These are phyloP conservation scores for Aspergillus affinis DNA, from an alignment of 495 filamentous ascomycete species.

Conservation along the genomic window DNA sequence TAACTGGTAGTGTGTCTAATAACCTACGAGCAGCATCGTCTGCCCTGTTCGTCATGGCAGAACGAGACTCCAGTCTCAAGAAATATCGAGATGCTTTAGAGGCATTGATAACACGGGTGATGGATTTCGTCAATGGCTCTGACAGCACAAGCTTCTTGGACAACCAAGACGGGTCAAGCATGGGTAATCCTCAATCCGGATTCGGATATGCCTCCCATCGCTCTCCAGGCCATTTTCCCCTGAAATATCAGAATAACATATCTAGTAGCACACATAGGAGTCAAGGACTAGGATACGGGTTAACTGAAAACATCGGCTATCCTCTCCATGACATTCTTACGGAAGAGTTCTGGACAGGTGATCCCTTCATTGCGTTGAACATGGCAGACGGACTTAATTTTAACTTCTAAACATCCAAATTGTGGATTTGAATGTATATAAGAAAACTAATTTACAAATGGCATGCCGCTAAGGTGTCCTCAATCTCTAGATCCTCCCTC, in stretches of 20 bases:
- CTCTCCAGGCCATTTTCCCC: too few relatives aligned
- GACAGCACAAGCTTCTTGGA: too few relatives aligned
- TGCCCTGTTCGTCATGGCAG: slow-evolving; percentile 44
- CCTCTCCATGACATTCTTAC: background rate
- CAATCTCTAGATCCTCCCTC: slow-evolving; percentile 35
- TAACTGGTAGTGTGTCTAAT: slow-evolving; percentile 38
- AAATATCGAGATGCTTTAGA: slow-evolving; percentile 46
- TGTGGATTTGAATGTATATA: too few relatives aligned
- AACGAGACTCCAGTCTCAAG: slow-evolving; percentile 36
- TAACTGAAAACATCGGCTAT: background rate
- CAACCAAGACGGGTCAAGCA: too few relatives aligned
- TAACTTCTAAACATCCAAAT: too few relatives aligned
- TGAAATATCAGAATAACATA: too few relatives aligned
- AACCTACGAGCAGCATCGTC: slow-evolving; percentile 43
- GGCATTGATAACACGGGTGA: slow-evolving; percentile 37
- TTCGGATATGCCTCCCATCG: background rate
- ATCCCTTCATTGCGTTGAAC: too few relatives aligned
- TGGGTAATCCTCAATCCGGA: too few relatives aligned
- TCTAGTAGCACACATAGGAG: too few relatives aligned
- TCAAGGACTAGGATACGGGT: background rate
- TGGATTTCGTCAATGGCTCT: slow-evolving; percentile 26
- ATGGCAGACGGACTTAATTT: too few relatives aligned
- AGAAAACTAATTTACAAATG: slow-evolving; percentile 16
- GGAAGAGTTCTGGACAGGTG: too few relatives aligned
- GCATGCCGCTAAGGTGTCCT: slow-evolving; percentile 19